A percentile compares a stretch with the other conserved stretches of the same genome.
phyloP scores from a whole-genome alignment of 202 grass and related monocot genomes.

The Saccharum hybrid region DNA sequence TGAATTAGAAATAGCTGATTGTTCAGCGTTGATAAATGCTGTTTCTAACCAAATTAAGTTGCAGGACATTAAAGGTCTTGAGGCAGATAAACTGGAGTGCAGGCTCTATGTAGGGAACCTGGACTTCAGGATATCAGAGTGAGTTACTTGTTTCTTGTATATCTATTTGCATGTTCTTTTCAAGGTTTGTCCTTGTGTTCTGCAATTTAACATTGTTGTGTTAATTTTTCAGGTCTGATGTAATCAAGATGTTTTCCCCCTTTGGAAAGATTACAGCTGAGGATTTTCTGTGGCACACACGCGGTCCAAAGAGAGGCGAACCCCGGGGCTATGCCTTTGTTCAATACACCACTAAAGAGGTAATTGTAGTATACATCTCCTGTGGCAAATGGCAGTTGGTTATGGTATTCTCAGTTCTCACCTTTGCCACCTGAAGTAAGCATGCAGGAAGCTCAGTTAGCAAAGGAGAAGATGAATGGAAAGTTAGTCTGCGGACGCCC shows the following conservation, averaged over 20 bases:
- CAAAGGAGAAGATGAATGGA: slow-evolving; percentile 91
- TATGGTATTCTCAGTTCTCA: slow-evolving; percentile 52
- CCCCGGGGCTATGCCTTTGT: slow-evolving; percentile 94
- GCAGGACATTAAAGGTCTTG: slow-evolving; percentile 61
- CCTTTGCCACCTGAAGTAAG: slow-evolving; percentile 87
- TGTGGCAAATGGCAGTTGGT: slow-evolving; percentile 30
- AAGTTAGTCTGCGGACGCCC: slow-evolving; percentile 70
- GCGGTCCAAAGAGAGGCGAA: slow-evolving; percentile 76
- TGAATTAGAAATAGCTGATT: slow-evolving; percentile 16
- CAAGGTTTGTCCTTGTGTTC: background rate
- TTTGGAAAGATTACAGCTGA: slow-evolving; percentile 79
- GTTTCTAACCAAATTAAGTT: slow-evolving; percentile 29
- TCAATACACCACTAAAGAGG: slow-evolving; percentile 88
- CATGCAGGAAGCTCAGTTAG: slow-evolving; percentile 87
- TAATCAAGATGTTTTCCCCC: slow-evolving; percentile 93
- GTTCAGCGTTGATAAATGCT: background rate
- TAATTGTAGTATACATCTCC: slow-evolving; percentile 54
- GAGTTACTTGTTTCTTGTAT: slow-evolving; percentile 21
- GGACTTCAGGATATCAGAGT: slow-evolving; percentile 90
- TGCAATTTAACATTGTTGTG: slow-evolving; percentile 16
- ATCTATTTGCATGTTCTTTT: background rate
- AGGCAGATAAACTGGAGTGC: slow-evolving; percentile 56
- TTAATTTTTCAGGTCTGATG: slow-evolving; percentile 56
- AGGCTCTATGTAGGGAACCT: slow-evolving; percentile 89
- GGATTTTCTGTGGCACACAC: slow-evolving; percentile 86